Evolutionary conservation across 192 early-diverging fungal genomes (phyloP).

Genomic region (Linnemannia exigua): DNA sequence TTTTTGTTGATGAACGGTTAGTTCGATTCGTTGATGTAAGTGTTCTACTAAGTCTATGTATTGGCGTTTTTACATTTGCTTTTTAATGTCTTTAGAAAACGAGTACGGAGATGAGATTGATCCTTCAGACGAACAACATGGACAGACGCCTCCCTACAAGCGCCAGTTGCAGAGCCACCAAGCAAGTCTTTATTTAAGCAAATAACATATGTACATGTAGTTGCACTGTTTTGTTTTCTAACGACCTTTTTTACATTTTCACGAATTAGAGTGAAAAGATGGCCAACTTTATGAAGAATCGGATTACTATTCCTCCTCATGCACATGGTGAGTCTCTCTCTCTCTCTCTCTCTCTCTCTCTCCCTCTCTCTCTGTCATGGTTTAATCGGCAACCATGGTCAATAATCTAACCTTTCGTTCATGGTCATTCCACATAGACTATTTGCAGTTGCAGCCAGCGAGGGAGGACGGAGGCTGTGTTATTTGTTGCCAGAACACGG

Average conservation of each 20-base stretch:
- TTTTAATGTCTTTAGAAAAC: constrained; percentile 13
- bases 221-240: not conserved
- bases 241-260: not conserved
- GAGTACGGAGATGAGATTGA: constrained; percentile 22
- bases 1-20: not conserved
- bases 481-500: constrained; percentile 8
- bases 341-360: no score
- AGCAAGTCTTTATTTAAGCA: constrained; percentile 9
- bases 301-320: constrained; percentile 9
- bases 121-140: constrained; percentile 8
- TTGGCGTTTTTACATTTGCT: not conserved
- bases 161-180: constrained; percentile 31
- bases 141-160: constrained; percentile 23
- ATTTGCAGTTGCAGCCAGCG: constrained; percentile 4
- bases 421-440: not conserved
- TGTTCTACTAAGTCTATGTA: no score
- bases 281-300: not conserved
- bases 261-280: not conserved
- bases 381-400: no score
- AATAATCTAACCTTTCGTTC: not conserved
- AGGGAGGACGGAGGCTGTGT: constrained; percentile 44
- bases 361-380: no score
- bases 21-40: no score
- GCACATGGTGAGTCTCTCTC: constrained; percentile 11
- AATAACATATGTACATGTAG: no score